Evolutionary conservation across 495 filamentous ascomycete species (phyloP), one percentile per base, ranked within the genome.

Genomic region (Talaromyces proteolyticus): DNA sequence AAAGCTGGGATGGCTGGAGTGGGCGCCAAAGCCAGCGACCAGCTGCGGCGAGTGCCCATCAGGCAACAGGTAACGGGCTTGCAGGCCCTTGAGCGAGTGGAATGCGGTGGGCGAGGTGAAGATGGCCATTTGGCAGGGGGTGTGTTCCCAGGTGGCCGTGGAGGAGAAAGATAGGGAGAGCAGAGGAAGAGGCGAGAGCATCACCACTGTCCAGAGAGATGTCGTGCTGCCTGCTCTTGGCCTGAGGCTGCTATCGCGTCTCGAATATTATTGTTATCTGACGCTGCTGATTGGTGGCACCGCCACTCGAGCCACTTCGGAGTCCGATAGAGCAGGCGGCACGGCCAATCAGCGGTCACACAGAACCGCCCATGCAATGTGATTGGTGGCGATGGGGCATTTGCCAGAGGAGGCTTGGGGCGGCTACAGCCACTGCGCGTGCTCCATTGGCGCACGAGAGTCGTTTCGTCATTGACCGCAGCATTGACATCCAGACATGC

Each of bases 31-130:
- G 44, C 39, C 52, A 21, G 66, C 49, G 46, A 52, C 50, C 54
- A 71, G 52, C 12, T 60, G 42, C 29, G 64, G 58, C 40, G 60
- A 37, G 46, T n/a, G n/a, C n/a, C 58, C 62, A 51, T 70, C 56
- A 11, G 64, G 57, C 53, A 65, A 53, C 43, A 64, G 49, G 37
- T 62, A 57, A 19, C 61, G 58, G n/a, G 60, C 19, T 21, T 56
- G 51, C 42, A 67, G 44, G 42, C 53, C 54, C 66, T 69, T 69
- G 62, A 63, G 70, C 75, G 69, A 70, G 42, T 84, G 82, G 55
- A 87, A 82, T 39, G 86, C 85, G 6, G 77, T 81, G 52, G 87
- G 87, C 36, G 75, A 65, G 20, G 77, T 78, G 60, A 86, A 68
- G 58, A 73, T 62, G 67, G 71, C 68, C 71, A 75, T 75, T 24